Evolutionary conservation across 192 early-diverging fungal species (phyloP).

Genomic region (Coemansia sp.): DNA sequence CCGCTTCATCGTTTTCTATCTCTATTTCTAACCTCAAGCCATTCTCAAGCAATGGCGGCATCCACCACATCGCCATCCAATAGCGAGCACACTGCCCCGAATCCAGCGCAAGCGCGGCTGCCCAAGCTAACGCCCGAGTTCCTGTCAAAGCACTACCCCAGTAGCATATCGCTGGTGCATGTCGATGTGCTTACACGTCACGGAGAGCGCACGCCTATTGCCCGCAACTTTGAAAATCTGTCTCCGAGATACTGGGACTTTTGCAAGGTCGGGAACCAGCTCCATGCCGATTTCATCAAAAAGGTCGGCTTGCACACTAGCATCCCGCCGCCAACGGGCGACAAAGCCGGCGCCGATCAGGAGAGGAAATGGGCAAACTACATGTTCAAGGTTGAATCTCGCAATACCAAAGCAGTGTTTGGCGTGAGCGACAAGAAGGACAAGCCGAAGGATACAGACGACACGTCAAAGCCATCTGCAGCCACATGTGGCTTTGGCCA

Average conservation of each 20-base stretch:
- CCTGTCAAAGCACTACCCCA: constrained; percentile 50
- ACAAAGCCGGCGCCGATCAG: neutral
- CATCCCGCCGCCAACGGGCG: neutral
- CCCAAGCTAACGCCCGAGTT: constrained; percentile 48
- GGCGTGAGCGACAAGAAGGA: constrained; percentile 9
- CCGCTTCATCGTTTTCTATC: neutral
- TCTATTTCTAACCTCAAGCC: neutral
- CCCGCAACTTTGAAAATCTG: constrained; percentile 15
- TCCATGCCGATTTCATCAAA: constrained; percentile 39
- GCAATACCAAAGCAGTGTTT: constrained; percentile 22
- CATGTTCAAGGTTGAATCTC: constrained; percentile 27
- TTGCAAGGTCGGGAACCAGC: constrained; percentile 29
- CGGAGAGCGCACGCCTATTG: constrained; percentile 49
- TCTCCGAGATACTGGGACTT: constrained; percentile 48
- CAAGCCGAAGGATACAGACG: constrained; percentile 5
- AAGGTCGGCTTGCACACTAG: constrained; percentile 13
- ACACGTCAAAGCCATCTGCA: constrained; percentile 14
- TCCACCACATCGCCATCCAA: constrained; percentile 14
- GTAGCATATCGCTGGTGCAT: constrained; percentile 39
- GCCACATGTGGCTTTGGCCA: constrained; percentile 57
- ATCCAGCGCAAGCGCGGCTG: constrained; percentile 25
- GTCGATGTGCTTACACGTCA: constrained; percentile 57
- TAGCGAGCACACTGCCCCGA: constrained; percentile 3
- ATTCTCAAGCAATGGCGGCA: neutral
- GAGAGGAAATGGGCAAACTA: constrained; percentile 14